These are phyloP conservation scores for Aspergillus ruber DNA, from an alignment of 2,329 filamentous ascomycete genomes.

Conservation along the genomic window DNA sequence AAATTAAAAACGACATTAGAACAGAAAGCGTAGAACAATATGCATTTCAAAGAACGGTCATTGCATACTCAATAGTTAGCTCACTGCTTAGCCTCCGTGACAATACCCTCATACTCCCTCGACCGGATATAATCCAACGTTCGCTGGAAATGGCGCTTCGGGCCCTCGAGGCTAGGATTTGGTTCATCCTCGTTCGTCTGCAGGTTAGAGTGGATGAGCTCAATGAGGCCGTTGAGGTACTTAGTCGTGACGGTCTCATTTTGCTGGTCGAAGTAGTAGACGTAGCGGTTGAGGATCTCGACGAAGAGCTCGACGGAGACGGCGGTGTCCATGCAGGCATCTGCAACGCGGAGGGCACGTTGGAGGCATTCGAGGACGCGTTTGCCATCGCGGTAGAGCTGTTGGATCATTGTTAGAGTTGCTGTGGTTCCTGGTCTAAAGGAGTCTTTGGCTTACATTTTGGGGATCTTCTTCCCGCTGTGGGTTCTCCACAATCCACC, in stretches of 20 bases:
- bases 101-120: constrained; percentile 87
- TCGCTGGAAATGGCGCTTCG: constrained; percentile 87
- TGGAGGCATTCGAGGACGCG: constrained; percentile 94
- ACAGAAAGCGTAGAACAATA: no score
- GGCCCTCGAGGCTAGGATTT: constrained; percentile 75
- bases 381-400: constrained; percentile 97
- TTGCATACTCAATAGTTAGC: not conserved
- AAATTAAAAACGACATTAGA: no score
- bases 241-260: constrained; percentile 98
- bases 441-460: constrained; percentile 51
- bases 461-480: constrained; percentile 76
- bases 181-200: constrained; percentile 63
- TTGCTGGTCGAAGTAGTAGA: constrained; percentile 98
- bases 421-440: not conserved
- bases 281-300: constrained; percentile 95
- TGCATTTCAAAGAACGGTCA: no score
- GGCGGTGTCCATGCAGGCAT: constrained; percentile 97
- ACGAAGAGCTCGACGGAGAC: constrained; percentile 97
- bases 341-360: constrained; percentile 87
- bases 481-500: constrained; percentile 88
- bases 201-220: constrained; percentile 95
- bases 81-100: constrained; percentile 56
- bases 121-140: constrained; percentile 90
- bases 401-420: constrained; percentile 6
- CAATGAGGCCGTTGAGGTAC: constrained; percentile 95